A percentile compares a stretch with the other conserved stretches of the same genome.
These are phyloP conservation scores for Drosera spatulata DNA, from an alignment of 179 eudicot genomes.

Conservation along the genomic window DNA sequence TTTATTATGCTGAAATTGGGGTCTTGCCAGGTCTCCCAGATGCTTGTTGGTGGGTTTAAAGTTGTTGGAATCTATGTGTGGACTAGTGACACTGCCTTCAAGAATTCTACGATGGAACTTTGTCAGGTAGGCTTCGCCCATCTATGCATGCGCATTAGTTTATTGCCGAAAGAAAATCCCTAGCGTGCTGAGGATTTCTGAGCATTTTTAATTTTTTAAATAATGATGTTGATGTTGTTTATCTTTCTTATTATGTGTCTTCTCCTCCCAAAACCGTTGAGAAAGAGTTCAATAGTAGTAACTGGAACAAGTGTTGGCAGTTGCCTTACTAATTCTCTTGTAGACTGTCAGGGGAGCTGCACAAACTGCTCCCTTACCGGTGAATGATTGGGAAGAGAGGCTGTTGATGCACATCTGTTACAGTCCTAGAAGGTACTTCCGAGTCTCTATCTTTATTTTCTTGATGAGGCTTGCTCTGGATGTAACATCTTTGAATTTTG, in stretches of 20 bases:
- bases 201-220: background rate
- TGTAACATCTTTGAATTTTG: too few species aligned
- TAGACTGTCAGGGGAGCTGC: constrained; percentile 83
- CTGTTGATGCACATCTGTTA: constrained; percentile 78
- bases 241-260: too few species aligned
- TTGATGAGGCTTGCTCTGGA: too few species aligned
- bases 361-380: constrained; percentile 45
- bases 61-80: constrained; percentile 83
- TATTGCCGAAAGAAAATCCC: too few species aligned
- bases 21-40: constrained; percentile 62
- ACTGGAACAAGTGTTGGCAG: too few species aligned
- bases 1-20: background rate
- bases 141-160: too few species aligned
- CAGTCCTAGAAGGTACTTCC: constrained; percentile 80
- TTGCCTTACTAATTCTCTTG: constrained; percentile 2
- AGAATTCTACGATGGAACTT: constrained; percentile 67
- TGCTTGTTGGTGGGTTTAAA: constrained; percentile 86
- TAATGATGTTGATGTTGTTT: too few species aligned
- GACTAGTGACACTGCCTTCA: constrained; percentile 65
- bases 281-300: too few species aligned
- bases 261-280: too few species aligned
- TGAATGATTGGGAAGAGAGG: constrained; percentile 48
- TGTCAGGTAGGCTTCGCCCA: constrained; percentile 48
- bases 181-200: background rate
- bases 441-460: too few species aligned